Evolutionary conservation across 441 rosid species (phyloP), one percentile per base, ranked within the genome.

Genomic region (Manihot esculenta): DNA sequence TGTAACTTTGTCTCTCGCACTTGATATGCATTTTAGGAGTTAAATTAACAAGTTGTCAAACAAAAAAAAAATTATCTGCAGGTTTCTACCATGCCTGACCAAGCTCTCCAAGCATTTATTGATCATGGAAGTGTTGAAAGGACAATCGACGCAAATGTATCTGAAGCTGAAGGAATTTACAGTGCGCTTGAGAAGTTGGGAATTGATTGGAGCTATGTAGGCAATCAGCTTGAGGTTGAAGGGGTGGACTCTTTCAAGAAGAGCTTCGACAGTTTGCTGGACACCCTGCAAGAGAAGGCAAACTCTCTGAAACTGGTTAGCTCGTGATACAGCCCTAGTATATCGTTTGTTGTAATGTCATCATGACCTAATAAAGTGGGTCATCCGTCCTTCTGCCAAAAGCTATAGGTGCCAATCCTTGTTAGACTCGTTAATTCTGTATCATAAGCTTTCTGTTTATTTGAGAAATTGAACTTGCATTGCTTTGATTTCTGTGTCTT

Each of bases 71-170:
- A 38, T 38, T 38, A 7, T 13, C 21, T 69, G 51, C 81, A 95
- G 99, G 98, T 95, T 44, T 91, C 97, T 61, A 93, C 99, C 45
- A 95, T 95, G 99, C 99, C 99, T 0, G 99, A 95, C 83, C 98
- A 95, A 83, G 98, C 98, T 33, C 88, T 95, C 75, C 94, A 85
- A 81, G 97, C 98, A 56, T 91, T 91, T 56, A 21, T 88, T 6
- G 96, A 95, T 55, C 99, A 95, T 27, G 99, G 99, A 73, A 74
- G 62, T 0, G 98, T 87, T 57, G 85, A 83, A 62, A 88, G 99
- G 83, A 93, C 99, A 13, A 95, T 95, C 13, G 99, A 95, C 74
- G 75, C 89, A 0, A 89, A 89, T 58, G 86, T 91, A 17, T 89
- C 97, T 0, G 98, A 95, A 75, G 98, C 98, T 0, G 95, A 93